These are phyloP conservation scores for Penicillium crustosum DNA, from an alignment of 2,329 filamentous ascomycete genomes.

Conservation along the genomic window DNA sequence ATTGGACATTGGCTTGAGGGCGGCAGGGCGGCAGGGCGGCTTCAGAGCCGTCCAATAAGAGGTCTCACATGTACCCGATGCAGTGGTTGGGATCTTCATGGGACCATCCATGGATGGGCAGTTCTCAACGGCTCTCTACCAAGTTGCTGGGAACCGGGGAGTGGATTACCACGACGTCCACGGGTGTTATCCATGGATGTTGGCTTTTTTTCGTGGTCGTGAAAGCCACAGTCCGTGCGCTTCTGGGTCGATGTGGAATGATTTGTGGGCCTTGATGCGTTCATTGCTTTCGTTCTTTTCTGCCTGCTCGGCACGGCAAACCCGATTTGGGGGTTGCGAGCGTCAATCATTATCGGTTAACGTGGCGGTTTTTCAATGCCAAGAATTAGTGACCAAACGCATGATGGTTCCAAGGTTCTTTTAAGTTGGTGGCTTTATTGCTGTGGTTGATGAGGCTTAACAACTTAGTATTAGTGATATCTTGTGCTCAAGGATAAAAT, in stretches of 20 bases:
- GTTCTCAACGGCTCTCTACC: constrained; percentile 11
- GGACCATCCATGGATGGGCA: too few relatives aligned
- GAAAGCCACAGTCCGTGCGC: background rate
- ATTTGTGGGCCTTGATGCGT: background rate
- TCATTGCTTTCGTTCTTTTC: background rate
- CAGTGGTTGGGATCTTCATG: background rate
- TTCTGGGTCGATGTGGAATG: background rate
- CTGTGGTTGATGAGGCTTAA: background rate
- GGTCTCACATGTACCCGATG: background rate
- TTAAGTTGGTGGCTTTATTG: background rate
- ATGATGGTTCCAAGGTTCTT: background rate
- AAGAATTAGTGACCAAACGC: too few relatives aligned
- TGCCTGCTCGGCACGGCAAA: background rate
- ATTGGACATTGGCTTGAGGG: background rate
- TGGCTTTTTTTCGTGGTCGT: background rate
- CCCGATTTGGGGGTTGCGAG: background rate
- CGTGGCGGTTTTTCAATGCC: background rate
- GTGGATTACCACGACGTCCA: too few relatives aligned
- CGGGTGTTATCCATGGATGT: background rate
- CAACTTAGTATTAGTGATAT: background rate
- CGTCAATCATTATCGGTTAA: background rate
- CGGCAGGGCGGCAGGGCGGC: too few relatives aligned
- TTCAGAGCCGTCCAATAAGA: constrained; percentile 6
- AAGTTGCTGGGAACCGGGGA: constrained; percentile 18
- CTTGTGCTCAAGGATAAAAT: too few relatives aligned